Evolutionary conservation across 805 yeast genomes (phyloP).

Genomic region (Candida koratica): DNA sequence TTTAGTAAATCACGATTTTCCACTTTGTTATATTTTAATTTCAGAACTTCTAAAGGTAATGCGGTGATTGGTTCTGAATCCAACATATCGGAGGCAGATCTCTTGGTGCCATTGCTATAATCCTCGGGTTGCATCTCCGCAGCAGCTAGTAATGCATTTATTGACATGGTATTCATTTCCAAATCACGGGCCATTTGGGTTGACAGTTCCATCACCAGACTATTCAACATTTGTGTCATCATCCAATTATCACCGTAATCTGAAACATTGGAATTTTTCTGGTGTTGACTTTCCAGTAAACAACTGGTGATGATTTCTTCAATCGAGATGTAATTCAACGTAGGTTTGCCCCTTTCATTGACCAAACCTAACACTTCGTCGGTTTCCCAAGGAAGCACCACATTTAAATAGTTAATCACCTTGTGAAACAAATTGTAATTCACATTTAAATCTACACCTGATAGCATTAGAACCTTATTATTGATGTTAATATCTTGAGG

Average conservation of each 20-base stretch:
- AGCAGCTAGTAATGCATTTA: slow-evolving; percentile 15
- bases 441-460: slow-evolving; percentile 11
- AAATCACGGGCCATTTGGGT: slow-evolving; percentile 3
- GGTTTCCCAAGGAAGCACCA: slow-evolving; percentile 55
- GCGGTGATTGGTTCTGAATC: too few species aligned
- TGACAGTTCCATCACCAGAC: not conserved
- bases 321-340: slow-evolving; percentile 49
- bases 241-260: slow-evolving; percentile 13
- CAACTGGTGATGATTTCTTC: slow-evolving; percentile 62
- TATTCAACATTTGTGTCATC: slow-evolving; percentile 15
- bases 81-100: too few species aligned
- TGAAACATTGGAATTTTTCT: not conserved
- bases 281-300: slow-evolving; percentile 37
- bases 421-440: slow-evolving; percentile 42
- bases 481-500: slow-evolving; percentile 15
- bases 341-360: slow-evolving; percentile 39
- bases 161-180: slow-evolving; percentile 9
- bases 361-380: slow-evolving; percentile 51
- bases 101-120: too few species aligned
- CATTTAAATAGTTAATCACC: slow-evolving; percentile 46
- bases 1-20: too few species aligned
- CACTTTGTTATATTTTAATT: slow-evolving; percentile 10
- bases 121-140: too few species aligned
- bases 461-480: slow-evolving; percentile 2
- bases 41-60: too few species aligned